Evolutionary conservation across 2,329 filamentous ascomycete genomes (phyloP), one percentile per base, ranked within the genome.

Genomic region (Lachnellula subtilissima): DNA sequence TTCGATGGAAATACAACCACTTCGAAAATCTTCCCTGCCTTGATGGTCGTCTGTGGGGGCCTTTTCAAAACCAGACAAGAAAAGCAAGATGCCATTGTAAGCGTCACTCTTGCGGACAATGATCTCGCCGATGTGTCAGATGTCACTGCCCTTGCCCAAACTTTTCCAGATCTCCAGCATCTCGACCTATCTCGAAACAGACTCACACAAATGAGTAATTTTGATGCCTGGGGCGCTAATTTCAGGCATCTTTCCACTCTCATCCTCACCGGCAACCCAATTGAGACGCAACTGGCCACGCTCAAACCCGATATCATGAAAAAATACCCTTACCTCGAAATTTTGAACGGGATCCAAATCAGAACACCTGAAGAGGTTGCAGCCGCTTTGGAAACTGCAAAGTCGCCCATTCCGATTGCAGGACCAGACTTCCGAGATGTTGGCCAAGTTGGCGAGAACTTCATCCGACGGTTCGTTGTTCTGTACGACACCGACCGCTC

Each of bases 151-250:
- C 79, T 97, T 1, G 85, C 90, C 9, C 81, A 84, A 52, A 91
- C 89, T 0, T 89, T 97, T 53, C 91, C 92, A 0, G 87, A 92
- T 59, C 77, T 97, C 57, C 86, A 90, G 69, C 92, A 96, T 63
- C 83, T 99, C 12, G 93, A 97, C 64, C 81, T 97, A 25, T 94
- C 90, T 53, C 83, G 86, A 68, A 97, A 97, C 73, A 82, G 85
- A 42, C 83, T 99, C 65, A 77, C 80, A 56, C 83, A 82, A 51
- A 72, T 91, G 50, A 82, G 84, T 55, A 81, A 82, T 9, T 72
- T 99, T 48, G 81, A 85, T 52, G 81, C 78, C 35, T 97, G 91
- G 91, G 86, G 86, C 58, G 83, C 85, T 67, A 90, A 88, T 54
- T 92, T 97, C 67, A 84, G 80, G 52, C 77, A 84, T 55, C 79